Conservation (phyloP, 305 asterid species). For the Plantago lanceolata region DNA sequence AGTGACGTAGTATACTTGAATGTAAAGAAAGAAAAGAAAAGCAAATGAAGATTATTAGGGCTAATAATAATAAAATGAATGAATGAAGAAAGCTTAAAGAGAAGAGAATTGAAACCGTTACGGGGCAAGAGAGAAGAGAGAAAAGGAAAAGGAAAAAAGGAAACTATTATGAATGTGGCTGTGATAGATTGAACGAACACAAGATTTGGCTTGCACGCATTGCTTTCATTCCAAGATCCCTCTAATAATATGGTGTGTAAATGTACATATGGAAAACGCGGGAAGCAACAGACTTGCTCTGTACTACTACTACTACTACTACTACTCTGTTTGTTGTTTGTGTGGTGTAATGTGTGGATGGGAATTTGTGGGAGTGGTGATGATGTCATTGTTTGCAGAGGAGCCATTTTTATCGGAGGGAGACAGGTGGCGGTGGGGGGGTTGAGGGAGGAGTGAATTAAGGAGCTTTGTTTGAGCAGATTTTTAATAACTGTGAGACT, state of each 20-base stretch:
- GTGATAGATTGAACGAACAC: background rate
- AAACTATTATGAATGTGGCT: too few relatives aligned
- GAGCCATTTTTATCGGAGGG: background rate
- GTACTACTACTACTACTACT: too few relatives aligned
- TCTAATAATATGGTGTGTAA: too few relatives aligned
- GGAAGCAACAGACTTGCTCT: slow-evolving; percentile 8
- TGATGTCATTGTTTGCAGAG: background rate
- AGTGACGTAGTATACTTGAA: slow-evolving; percentile 10
- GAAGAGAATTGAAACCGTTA: slow-evolving; percentile 3
- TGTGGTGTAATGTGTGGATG: background rate
- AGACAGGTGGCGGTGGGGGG: too few relatives aligned
- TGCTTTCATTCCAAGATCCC: too few relatives aligned
- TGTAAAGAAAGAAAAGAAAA: background rate
- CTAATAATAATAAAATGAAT: too few relatives aligned
- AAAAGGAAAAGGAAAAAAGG: background rate
- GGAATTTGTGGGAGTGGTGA: background rate
- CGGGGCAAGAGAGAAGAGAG: background rate
- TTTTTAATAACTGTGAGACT: background rate
- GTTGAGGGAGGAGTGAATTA: background rate
- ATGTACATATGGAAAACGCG: slow-evolving; percentile 15
- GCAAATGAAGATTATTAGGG: background rate
- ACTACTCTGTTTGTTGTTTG: too few relatives aligned
- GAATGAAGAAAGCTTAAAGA: background rate
- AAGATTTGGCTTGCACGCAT: slow-evolving; percentile 10
- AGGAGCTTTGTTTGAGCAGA: background rate